Evolutionary conservation across 768 basidiomycete genomes (phyloP), one percentile per base, ranked within the genome.

Genomic region (Tylopilus subfusipes): DNA sequence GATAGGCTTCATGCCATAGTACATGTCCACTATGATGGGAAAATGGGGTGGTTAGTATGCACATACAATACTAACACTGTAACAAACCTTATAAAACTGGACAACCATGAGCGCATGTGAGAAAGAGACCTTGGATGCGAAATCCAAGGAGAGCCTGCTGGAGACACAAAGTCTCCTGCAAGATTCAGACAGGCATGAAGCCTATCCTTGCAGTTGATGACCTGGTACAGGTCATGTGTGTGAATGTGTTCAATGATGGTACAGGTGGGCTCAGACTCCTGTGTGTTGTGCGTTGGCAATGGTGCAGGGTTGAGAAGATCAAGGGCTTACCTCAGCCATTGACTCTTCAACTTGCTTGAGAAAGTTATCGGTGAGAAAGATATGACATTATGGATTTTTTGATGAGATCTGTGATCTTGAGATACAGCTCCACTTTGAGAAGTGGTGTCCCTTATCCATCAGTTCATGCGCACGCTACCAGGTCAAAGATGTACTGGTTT

Each of bases 291-390:
- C 38, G 14, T 18, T n/a, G 22, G 5, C 21, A 5, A 29, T 12
- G n/a, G 7, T 3, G 24, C 16, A 2, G 2, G 24, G 24, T 18
- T 10, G 18, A 16, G 6, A n/a, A n/a, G n/a, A n/a, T n/a, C n/a
- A n/a, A 10, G 24, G 19, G 14, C 60, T 19, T 25, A 63, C 68
- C 29, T 61, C 13, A 11, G 75, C 76, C 4, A 74, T 67, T 13
- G 80, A 80, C 1, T 71, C 69, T 59, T 89, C 82, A 21, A 93
- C 86, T 19, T 69, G 69, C 8, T 72, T 68, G 72, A 84, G 77
- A 55, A 93, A 82, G 55, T 82, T 70, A 57, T 93, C 91, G 0
- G 86, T 90, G 2, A 93, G 74, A 54, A 78, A 73, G 3, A 91
- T 60, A 53, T 81, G 91, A 50, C 76, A 73, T 50, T 80, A 72